Evolutionary conservation across 352 stramenopile genomes (phyloP), one percentile per base, ranked within the genome.

Genomic region (Ophiocytium majus): DNA sequence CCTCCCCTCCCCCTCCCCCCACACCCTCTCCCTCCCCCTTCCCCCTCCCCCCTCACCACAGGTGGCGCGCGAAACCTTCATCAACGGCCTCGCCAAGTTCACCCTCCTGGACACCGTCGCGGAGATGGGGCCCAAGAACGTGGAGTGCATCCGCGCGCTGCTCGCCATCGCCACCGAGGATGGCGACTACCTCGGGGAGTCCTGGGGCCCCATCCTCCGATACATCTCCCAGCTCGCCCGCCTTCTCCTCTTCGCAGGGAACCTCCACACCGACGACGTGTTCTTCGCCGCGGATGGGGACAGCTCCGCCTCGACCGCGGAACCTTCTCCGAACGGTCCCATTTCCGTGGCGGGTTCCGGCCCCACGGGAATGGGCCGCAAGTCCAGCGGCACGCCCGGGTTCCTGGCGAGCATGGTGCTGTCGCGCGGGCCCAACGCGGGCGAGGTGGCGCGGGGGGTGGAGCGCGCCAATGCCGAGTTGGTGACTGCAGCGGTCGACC

Each of bases 181-280:
- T 88, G 89, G 88, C 32, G 84, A 90, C 63, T 97, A 97, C 86
- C 91, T 99, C 14, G 94, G 94, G 32, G 96, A 98, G 84, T 97
- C 94, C 64, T 99, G 98, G 98, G 92, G 90, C 36, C 91, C 91
- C 43, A 96, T 99, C 79, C 89, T 99, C 32, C 95, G 97, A 85
- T 98, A 95, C 85, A 96, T 99, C 81, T 99, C 95, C 0, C 96
- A 99, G 89, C 91, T 99, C 36, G 95, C 96, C n/a, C 92, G 97
- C 32, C 93, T 99, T 0, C 36, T 81, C 5, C 75, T 81, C 5
- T 76, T 84, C 31, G 78, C 43, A 31, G 0, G 96, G 34, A 96
- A 96, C 0, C 76, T 87, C 66, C 88, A 87, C 81, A 83, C 79
- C 10, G 86, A 90, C 50, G 86, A 90, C 76, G 74, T 85, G 0